Evolutionary conservation across 1,284 basidiomycete species (phyloP).

Genomic region (Porodaedalea pini): DNA sequence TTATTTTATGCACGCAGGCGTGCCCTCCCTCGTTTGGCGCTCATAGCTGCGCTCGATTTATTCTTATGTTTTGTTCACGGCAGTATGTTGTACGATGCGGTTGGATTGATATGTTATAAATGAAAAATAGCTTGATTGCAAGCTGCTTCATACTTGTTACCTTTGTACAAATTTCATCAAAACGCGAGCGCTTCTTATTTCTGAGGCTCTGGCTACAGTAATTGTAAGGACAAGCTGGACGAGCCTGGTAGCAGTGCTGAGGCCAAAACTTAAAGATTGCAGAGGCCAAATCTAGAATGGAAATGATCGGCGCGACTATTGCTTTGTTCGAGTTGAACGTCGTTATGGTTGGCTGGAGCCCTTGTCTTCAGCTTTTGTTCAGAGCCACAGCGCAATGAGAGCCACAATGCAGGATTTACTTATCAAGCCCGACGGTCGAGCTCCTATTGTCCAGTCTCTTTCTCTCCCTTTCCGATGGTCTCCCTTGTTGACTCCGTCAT

Average conservation of each 20-base stretch:
- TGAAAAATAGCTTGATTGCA: neutral
- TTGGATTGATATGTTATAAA: neutral
- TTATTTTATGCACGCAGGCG: constrained; percentile 13
- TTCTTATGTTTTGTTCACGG: constrained; percentile 12
- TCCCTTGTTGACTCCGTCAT: neutral
- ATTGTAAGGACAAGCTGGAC: too few relatives aligned
- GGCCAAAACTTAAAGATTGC: neutral
- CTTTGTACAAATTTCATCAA: neutral
- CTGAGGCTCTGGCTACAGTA: too few relatives aligned
- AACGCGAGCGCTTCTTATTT: neutral
- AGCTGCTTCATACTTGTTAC: neutral
- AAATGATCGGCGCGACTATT: neutral
- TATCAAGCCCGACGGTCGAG: neutral
- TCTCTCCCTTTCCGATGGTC: neutral
- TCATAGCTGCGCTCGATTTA: neutral
- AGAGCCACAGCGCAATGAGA: neutral
- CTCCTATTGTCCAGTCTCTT: neutral
- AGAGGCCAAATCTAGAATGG: neutral
- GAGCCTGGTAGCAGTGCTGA: neutral
- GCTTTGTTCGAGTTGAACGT: neutral
- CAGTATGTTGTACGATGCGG: constrained; percentile 10
- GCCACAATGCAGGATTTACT: neutral
- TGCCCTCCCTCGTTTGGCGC: constrained; percentile 1
- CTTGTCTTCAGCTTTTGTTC: neutral
- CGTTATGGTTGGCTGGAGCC: neutral